These are phyloP conservation scores for Trichoderma polysporum DNA, from an alignment of 2,329 filamentous ascomycete species.

Conservation along the genomic window DNA sequence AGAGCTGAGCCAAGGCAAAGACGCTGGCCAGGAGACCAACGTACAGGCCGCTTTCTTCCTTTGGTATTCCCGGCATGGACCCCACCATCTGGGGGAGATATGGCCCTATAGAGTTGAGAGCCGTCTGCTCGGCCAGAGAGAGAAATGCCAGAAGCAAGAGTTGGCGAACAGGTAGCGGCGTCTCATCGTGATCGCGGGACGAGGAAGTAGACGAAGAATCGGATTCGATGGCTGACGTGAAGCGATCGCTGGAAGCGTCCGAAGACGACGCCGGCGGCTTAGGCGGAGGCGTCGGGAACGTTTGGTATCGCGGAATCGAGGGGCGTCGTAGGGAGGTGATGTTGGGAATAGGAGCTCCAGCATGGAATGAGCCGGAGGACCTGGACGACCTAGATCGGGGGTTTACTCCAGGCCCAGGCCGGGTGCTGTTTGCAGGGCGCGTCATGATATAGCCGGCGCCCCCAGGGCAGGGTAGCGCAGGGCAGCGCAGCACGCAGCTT, in stretches of 20 bases:
- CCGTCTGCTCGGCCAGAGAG: constrained; percentile 90
- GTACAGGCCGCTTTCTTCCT: constrained; percentile 74
- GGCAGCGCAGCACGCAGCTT: background rate
- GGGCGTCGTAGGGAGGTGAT: constrained; percentile 38
- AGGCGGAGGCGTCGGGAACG: constrained; percentile 74
- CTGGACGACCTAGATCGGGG: constrained; percentile 35
- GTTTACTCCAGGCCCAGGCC: background rate
- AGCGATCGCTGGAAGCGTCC: constrained; percentile 25
- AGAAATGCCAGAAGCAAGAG: constrained; percentile 83
- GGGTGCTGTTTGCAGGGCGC: background rate
- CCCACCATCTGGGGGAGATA: constrained; percentile 93
- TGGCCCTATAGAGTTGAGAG: constrained; percentile 92
- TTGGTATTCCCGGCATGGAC: constrained; percentile 76
- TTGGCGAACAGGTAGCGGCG: constrained; percentile 79
- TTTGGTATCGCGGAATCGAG: constrained; percentile 67
- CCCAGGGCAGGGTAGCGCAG: too few relatives aligned
- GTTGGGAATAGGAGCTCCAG: constrained; percentile 49
- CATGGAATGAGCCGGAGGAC: constrained; percentile 52
- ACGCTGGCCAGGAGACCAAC: constrained; percentile 87
- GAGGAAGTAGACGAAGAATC: constrained; percentile 30
- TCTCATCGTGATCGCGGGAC: constrained; percentile 50
- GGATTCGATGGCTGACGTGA: constrained; percentile 14
- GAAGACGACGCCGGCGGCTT: constrained; percentile 59
- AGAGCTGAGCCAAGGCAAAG: constrained; percentile 89
- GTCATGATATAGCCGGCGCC: constrained; percentile 1